A percentile compares a stretch with the other conserved stretches of the same genome.
Evolutionary conservation across 495 filamentous ascomycete genomes (phyloP).

Genomic region (Neurospora sp.): DNA sequence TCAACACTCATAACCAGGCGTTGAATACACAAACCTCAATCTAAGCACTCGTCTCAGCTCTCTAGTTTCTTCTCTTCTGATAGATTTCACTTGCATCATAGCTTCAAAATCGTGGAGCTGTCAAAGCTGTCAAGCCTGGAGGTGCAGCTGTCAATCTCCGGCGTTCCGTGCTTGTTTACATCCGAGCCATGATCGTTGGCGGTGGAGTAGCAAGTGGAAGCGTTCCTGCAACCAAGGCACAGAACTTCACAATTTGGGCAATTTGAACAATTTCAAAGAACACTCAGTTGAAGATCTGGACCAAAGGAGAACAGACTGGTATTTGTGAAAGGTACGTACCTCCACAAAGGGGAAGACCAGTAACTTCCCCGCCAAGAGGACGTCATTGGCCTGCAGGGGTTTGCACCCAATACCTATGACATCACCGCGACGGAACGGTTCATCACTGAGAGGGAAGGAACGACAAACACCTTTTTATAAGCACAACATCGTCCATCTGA

Average conservation of each 20-base stretch:
- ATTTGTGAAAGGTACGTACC: background rate
- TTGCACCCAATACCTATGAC: constrained; percentile 13
- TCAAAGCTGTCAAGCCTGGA: background rate
- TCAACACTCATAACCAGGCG: background rate
- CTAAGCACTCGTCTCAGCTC: background rate
- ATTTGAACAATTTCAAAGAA: background rate
- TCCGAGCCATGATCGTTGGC: background rate
- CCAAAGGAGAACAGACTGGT: background rate
- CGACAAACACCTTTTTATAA: background rate
- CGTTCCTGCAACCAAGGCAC: background rate
- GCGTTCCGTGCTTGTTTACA: background rate
- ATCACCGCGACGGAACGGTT: constrained; percentile 15
- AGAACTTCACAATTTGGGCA: background rate
- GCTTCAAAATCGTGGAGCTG: no score
- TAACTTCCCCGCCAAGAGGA: background rate
- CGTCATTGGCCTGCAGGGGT: constrained; percentile 6
- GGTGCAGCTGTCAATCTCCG: background rate
- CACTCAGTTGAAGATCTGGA: background rate
- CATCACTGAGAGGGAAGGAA: background rate
- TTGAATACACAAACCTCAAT: background rate
- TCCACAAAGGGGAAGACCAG: background rate
- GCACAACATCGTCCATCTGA: background rate
- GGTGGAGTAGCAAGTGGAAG: background rate
- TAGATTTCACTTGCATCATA: background rate
- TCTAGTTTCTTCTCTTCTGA: background rate